Percentiles rank a stretch among this genome's conserved stretches.
Evolutionary conservation across 2,329 filamentous ascomycete genomes (phyloP).

Genomic region (Waltergamsia citrina): DNA sequence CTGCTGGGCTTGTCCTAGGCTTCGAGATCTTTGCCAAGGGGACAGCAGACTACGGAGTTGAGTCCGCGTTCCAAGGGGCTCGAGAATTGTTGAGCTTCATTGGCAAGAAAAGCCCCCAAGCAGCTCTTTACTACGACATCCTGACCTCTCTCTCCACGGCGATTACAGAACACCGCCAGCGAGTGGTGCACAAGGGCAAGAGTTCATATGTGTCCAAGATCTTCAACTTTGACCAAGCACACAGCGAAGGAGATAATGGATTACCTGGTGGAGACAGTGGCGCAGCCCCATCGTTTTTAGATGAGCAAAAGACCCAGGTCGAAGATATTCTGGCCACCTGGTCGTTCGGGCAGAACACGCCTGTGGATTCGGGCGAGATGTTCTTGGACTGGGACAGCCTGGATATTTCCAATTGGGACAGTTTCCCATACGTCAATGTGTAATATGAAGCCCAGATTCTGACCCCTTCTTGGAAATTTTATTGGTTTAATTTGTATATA

Average conservation of each 20-base stretch:
- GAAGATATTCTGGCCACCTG: conserved; percentile 3
- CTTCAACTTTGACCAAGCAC: conserved; percentile 10
- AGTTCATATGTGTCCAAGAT: conserved; percentile 17
- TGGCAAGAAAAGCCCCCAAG: conserved; percentile 40
- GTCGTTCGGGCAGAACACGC: conserved; percentile 5
- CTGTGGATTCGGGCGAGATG: conserved; percentile 5
- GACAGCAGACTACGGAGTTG: conserved; percentile 31
- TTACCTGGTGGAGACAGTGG: not conserved
- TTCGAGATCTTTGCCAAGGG: conserved; percentile 44
- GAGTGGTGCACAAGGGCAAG: conserved; percentile 10
- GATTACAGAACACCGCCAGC: conserved; percentile 27
- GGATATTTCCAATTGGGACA: conserved; percentile 21
- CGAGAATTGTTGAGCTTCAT: conserved; percentile 38
- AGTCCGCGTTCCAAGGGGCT: conserved; percentile 38
- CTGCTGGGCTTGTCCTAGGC: conserved; percentile 45
- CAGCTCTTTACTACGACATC: conserved; percentile 48
- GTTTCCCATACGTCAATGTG: conserved; percentile 14
- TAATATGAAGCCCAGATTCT: too few species aligned
- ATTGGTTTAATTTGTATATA: too few species aligned
- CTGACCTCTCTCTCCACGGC: conserved; percentile 35
- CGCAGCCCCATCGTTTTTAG: not conserved
- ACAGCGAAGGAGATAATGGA: not conserved
- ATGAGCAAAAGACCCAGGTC: not conserved
- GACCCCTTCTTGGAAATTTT: too few species aligned
- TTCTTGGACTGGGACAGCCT: conserved; percentile 18